Conservation (phyloP, 257 asterid genomes). For the Ilex asprella region DNA sequence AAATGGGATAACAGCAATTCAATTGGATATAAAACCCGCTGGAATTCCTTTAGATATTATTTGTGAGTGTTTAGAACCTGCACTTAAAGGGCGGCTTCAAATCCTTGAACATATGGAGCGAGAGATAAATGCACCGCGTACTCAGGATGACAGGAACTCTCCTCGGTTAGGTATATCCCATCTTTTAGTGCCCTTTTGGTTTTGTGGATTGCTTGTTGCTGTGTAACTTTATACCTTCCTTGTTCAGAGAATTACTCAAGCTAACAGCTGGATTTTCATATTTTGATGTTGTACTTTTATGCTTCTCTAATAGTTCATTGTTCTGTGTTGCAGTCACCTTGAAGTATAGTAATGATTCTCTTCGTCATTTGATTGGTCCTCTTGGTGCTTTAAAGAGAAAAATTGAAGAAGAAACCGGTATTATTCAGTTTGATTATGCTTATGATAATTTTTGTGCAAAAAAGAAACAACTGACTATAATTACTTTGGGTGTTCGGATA, state of each 20-base stretch:
- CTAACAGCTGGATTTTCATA: too few species aligned
- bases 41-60: slow-evolving; percentile 90
- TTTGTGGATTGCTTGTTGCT: too few species aligned
- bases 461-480: too few species aligned
- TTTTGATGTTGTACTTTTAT: neutral
- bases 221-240: too few species aligned
- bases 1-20: slow-evolving; percentile 86
- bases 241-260: too few species aligned
- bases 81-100: slow-evolving; percentile 70
- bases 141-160: slow-evolving; percentile 63
- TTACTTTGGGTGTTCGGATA: too few species aligned
- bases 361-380: slow-evolving; percentile 95
- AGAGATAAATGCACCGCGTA: slow-evolving; percentile 73
- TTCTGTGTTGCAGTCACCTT: slow-evolving; percentile 44
- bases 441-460: too few species aligned
- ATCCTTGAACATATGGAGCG: slow-evolving; percentile 87
- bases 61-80: slow-evolving; percentile 77
- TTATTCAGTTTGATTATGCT: neutral
- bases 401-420: slow-evolving; percentile 96
- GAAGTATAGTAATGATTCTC: slow-evolving; percentile 77
- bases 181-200: too few species aligned
- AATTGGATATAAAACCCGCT: slow-evolving; percentile 95
- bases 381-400: slow-evolving; percentile 85
- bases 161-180: slow-evolving; percentile 57
- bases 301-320: neutral